Percentiles rank a stretch among this genome's conserved stretches.
These are phyloP conservation scores for Glycine soja DNA, from an alignment of 306 rosid species.

Conservation along the genomic window DNA sequence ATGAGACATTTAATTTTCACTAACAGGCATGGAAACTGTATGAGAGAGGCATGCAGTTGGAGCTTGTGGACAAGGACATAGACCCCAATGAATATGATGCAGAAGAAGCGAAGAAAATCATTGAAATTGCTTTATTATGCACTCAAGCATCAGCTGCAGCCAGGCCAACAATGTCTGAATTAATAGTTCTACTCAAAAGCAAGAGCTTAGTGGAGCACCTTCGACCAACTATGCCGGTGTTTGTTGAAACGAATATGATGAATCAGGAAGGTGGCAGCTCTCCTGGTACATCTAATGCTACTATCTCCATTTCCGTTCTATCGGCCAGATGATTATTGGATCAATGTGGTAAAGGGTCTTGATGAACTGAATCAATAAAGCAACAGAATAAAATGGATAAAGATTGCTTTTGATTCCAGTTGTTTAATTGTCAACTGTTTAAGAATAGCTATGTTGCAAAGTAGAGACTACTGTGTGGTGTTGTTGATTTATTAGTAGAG, in stretches of 20 bases:
- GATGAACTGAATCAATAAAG: background rate
- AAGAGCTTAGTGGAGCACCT: slow-evolving; percentile 42
- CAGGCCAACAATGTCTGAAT: slow-evolving; percentile 74
- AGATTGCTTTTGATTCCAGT: no score
- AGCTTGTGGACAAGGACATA: slow-evolving; percentile 55
- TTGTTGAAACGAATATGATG: slow-evolving; percentile 51
- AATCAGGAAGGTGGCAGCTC: slow-evolving; percentile 44
- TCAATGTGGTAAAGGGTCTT: background rate
- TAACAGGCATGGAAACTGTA: slow-evolving; percentile 66
- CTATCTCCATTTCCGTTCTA: slow-evolving; percentile 46
- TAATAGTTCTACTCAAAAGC: slow-evolving; percentile 56
- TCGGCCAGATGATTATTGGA: slow-evolving; percentile 46
- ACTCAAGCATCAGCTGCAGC: slow-evolving; percentile 57
- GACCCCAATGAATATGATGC: slow-evolving; percentile 51
- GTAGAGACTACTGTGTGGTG: no score
- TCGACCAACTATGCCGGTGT: slow-evolving; percentile 58
- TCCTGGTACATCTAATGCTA: slow-evolving; percentile 64
- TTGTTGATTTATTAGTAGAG: no score
- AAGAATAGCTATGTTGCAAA: no score
- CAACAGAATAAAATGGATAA: no score
- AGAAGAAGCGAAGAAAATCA: slow-evolving; percentile 54
- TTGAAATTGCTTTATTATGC: slow-evolving; percentile 65
- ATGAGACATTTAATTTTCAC: background rate
- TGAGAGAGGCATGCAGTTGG: slow-evolving; percentile 49
- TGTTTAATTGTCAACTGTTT: no score